phyloP scores from a whole-genome alignment of 169 alveolate genomes.

The Ichthyophthirius multifiliis region DNA sequence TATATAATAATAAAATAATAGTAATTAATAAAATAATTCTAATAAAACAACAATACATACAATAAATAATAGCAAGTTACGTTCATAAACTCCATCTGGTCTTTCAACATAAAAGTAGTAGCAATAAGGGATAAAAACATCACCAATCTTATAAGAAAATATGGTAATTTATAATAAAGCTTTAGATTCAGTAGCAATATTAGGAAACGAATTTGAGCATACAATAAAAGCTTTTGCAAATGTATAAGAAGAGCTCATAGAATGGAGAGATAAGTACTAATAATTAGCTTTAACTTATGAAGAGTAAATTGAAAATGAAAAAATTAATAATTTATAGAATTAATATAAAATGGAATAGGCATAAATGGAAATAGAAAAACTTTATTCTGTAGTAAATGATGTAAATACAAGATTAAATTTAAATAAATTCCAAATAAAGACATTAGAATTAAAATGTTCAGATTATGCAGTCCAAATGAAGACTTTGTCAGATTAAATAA shows the following conservation, averaged over 20 bases:
- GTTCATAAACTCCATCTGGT: too few relatives aligned
- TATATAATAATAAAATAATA: too few relatives aligned
- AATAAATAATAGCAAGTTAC: too few relatives aligned
- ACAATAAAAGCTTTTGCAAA: background rate
- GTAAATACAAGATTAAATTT: background rate
- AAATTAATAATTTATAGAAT: background rate
- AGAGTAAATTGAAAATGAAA: background rate
- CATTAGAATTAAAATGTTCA: background rate
- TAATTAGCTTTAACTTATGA: background rate
- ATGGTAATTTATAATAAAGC: slow-evolving; percentile 15
- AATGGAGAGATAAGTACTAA: background rate
- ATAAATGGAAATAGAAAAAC: background rate
- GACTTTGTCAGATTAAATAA: too few relatives aligned
- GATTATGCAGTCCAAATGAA: background rate
- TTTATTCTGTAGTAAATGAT: background rate
- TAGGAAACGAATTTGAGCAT: background rate
- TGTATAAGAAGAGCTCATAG: background rate
- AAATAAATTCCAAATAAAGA: background rate
- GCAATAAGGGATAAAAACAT: too few relatives aligned
- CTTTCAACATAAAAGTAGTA: too few relatives aligned
- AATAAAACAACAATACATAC: too few relatives aligned
- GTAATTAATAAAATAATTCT: too few relatives aligned
- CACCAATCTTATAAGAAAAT: too few relatives aligned
- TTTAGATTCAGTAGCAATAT: slow-evolving; percentile 1
- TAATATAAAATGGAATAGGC: background rate